phyloP scores from a whole-genome alignment of 805 yeast genomes.

The Cyberlindnera samutprakarnensis region DNA sequence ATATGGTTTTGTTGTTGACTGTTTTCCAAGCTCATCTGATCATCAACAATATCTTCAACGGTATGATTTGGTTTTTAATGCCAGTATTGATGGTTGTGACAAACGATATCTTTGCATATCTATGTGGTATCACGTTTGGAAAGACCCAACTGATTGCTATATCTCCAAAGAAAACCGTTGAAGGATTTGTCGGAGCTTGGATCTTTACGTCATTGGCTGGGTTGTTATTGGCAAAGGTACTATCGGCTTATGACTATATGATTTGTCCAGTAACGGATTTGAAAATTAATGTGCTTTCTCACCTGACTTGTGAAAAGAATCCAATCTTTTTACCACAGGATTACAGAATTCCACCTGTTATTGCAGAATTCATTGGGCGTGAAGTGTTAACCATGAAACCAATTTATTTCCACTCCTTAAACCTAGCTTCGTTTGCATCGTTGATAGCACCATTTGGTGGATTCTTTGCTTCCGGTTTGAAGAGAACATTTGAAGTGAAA shows the following conservation, averaged over 20 bases:
- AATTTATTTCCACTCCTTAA: conserved; percentile 80
- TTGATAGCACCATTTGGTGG: conserved; percentile 98
- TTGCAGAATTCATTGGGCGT: conserved; percentile 41
- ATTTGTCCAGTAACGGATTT: conserved; percentile 81
- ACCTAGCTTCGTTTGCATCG: conserved; percentile 90
- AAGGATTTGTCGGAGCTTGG: conserved; percentile 98
- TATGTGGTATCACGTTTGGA: conserved; percentile 96
- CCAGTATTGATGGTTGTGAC: conserved; percentile 90
- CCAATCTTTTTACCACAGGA: conserved; percentile 84
- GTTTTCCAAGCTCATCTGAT: conserved; percentile 93
- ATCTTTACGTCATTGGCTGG: conserved; percentile 78
- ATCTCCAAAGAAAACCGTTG: conserved; percentile 95
- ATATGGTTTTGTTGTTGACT: conserved; percentile 84
- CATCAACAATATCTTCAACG: conserved; percentile 80
- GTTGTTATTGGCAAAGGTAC: conserved; percentile 51
- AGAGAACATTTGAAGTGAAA: conserved; percentile 91
- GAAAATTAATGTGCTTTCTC: conserved; percentile 51
- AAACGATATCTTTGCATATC: conserved; percentile 92
- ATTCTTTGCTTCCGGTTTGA: conserved; percentile 94
- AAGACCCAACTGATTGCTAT: conserved; percentile 85
- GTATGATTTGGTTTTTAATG: conserved; percentile 88
- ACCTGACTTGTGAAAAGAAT: conserved; percentile 71
- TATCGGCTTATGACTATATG: conserved; percentile 63
- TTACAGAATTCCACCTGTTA: conserved; percentile 63
- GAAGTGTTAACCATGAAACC: conserved; percentile 67